Conservation (phyloP, 495 filamentous ascomycete genomes). For the Penicillium macrosclerotiorum region DNA sequence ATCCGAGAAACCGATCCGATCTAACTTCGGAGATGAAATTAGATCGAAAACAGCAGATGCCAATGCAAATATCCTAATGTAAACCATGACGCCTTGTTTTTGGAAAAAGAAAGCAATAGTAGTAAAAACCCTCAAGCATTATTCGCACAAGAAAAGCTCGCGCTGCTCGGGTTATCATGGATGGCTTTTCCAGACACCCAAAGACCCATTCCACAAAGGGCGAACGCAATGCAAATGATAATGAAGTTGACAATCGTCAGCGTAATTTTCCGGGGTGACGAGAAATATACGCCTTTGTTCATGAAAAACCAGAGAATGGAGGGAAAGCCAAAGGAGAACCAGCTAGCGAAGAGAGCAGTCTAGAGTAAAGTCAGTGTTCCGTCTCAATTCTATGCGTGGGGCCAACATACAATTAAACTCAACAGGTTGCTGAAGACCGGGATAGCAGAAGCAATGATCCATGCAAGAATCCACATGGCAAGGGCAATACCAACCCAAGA, state of each 20-base stretch:
- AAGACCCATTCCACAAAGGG: slow-evolving; percentile 37
- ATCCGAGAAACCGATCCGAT: too few relatives aligned
- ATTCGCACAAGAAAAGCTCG: slow-evolving; percentile 38
- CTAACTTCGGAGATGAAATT: too few relatives aligned
- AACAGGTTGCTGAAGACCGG: slow-evolving; percentile 6
- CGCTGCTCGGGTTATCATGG: slow-evolving; percentile 30
- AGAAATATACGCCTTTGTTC: slow-evolving; percentile 30
- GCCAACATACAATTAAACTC: slow-evolving; percentile 5
- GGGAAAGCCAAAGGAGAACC: slow-evolving; percentile 37
- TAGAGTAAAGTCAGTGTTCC: slow-evolving; percentile 39
- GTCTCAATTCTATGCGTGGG: background rate
- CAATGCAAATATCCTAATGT: too few relatives aligned
- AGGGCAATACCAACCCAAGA: slow-evolving; percentile 6
- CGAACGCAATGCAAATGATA: slow-evolving; percentile 24
- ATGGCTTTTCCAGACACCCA: slow-evolving; percentile 42
- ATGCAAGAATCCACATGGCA: slow-evolving; percentile 4
- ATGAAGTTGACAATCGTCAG: slow-evolving; percentile 33
- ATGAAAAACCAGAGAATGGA: slow-evolving; percentile 37
- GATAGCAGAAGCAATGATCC: slow-evolving; percentile 8
- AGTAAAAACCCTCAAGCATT: too few relatives aligned
- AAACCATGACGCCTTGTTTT: too few relatives aligned
- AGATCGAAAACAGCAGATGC: too few relatives aligned
- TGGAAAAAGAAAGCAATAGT: too few relatives aligned
- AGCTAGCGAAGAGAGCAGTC: slow-evolving; percentile 37
- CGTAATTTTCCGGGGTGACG: slow-evolving; percentile 21